Conservation (phyloP, 805 yeast genomes). For the Kodamaea jinghongensis region DNA sequence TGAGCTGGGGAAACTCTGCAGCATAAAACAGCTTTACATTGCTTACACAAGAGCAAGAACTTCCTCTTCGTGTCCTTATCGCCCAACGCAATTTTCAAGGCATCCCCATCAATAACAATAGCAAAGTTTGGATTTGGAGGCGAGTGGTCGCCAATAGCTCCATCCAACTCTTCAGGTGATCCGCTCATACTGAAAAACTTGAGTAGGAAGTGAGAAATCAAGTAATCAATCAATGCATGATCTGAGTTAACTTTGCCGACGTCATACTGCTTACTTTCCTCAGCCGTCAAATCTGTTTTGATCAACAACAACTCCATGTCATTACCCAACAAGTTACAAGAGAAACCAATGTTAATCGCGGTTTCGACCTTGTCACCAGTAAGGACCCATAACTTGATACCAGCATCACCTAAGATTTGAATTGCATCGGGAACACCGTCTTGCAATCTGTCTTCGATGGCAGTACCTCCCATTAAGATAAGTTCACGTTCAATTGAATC, state of each 20-base stretch:
- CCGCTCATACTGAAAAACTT: conserved; percentile 61
- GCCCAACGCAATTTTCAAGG: conserved; percentile 46
- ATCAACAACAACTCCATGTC: conserved; percentile 68
- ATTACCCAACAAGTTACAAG: conserved; percentile 66
- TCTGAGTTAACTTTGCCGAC: conserved; percentile 15
- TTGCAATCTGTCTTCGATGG: conserved; percentile 76
- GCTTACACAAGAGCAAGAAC: conserved; percentile 69
- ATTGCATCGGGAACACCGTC: conserved; percentile 77
- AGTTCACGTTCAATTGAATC: conserved; percentile 64
- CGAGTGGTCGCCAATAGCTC: conserved; percentile 59
- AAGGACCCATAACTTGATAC: conserved; percentile 78
- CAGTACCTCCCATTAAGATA: conserved; percentile 70
- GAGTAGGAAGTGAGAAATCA: conserved; percentile 52
- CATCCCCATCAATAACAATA: conserved; percentile 68
- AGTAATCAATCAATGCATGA: conserved; percentile 35
- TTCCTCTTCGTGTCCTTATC: conserved; percentile 39
- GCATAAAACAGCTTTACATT: conserved; percentile 75
- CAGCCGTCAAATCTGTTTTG: conserved; percentile 30
- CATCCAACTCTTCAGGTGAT: conserved; percentile 51
- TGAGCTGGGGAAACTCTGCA: conserved; percentile 85
- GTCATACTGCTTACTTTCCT: conserved; percentile 23
- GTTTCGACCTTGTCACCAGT: conserved; percentile 85
- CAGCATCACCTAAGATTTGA: conserved; percentile 62
- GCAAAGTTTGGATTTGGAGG: conserved; percentile 61
- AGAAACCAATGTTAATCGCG: conserved; percentile 79